phyloP scores from a whole-genome alignment of 805 yeast species.

The Candida endomychidarum region DNA sequence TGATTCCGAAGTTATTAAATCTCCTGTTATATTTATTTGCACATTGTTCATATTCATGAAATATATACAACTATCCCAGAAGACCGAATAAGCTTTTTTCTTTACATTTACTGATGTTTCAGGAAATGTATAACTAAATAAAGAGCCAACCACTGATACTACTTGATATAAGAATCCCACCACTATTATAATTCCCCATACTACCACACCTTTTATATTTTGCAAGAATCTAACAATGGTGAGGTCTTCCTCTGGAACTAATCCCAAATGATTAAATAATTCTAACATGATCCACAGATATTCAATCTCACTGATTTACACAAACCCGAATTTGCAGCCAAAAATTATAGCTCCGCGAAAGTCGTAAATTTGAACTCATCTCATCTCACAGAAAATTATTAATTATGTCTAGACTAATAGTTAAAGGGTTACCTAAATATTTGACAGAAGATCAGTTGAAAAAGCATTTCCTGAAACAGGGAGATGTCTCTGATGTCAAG shows the following conservation, averaged over 20 bases:
- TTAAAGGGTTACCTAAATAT: conserved; percentile 82
- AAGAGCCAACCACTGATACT: conserved; percentile 18
- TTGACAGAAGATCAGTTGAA: conserved; percentile 70
- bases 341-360: not conserved
- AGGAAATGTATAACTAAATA: conserved; percentile 18
- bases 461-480: conserved; percentile 59
- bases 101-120: conserved; percentile 21
- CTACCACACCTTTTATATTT: conserved; percentile 19
- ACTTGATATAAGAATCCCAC: conserved; percentile 21
- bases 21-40: conserved; percentile 43
- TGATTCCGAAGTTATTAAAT: conserved; percentile 33
- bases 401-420: conserved; percentile 81
- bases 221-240: conserved; percentile 6
- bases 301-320: too few species aligned
- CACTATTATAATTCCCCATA: conserved; percentile 18
- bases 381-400: conserved; percentile 8
- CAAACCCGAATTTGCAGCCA: conserved; percentile 1
- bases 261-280: conserved; percentile 32
- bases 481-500: conserved; percentile 84
- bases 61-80: conserved; percentile 33
- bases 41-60: conserved; percentile 36
- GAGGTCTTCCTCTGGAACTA: conserved; percentile 19
- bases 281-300: too few species aligned
- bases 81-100: conserved; percentile 18
- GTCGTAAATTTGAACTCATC: too few species aligned